These are phyloP conservation scores for Brassica napus DNA, from an alignment of 345 rosid species.

Conservation along the genomic window Da-Ae NC_063435.1:2700501-2701000, in stretches of 20 bases:
- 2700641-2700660: constrained; percentile 10
- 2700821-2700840: constrained; percentile 69
- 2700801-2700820: constrained; percentile 84
- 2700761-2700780: constrained; percentile 74
- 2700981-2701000: constrained; percentile 76
- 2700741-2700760: constrained; percentile 49
- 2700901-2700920: constrained; percentile 6
- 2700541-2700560: neutral
- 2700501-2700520: neutral
- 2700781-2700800: constrained; percentile 78
- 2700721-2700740: constrained; percentile 50
- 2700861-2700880: constrained; percentile 20
- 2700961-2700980: constrained; percentile 56
- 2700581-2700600: neutral
- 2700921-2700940: neutral
- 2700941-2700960: constrained; percentile 3
- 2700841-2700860: constrained; percentile 85
- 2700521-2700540: neutral
- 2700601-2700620: constrained; percentile 6
- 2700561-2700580: constrained; percentile 8
- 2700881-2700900: neutral
- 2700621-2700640: neutral
- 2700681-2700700: constrained; percentile 1
- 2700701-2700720: constrained; percentile 39
- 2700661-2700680: constrained; percentile 30